Evolutionary conservation across 2,329 filamentous ascomycete species (phyloP).

Genomic region (Thelonectria discophora): DNA sequence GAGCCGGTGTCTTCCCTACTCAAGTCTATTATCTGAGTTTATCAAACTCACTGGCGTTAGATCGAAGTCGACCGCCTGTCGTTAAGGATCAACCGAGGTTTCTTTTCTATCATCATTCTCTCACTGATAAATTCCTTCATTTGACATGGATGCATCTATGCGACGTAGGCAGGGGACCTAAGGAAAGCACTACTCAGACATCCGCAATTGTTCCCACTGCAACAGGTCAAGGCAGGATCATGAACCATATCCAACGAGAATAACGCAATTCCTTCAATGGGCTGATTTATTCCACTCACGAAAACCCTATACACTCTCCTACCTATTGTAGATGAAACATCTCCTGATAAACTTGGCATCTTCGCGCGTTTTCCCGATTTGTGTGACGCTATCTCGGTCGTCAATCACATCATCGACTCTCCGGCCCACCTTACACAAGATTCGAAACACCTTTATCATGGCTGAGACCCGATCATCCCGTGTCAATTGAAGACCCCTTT

Average conservation of each 20-base stretch:
- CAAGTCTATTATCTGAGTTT: too few species aligned
- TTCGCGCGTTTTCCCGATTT: neutral
- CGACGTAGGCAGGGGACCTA: too few species aligned
- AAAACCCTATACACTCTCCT: neutral
- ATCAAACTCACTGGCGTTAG: too few species aligned
- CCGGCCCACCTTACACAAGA: neutral
- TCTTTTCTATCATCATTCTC: too few species aligned
- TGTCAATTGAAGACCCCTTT: neutral
- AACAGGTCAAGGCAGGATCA: too few species aligned
- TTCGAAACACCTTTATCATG: neutral
- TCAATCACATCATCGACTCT: conserved; percentile 2
- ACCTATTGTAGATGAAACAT: neutral
- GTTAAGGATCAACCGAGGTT: too few species aligned
- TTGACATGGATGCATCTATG: too few species aligned
- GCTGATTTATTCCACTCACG: neutral
- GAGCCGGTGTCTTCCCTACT: too few species aligned
- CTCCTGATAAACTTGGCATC: neutral
- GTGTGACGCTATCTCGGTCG: neutral
- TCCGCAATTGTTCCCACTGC: too few species aligned
- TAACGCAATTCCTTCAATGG: neutral
- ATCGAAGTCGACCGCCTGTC: too few species aligned
- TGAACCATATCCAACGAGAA: neutral
- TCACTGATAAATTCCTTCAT: too few species aligned
- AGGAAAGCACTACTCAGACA: too few species aligned
- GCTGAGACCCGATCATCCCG: neutral